Conservation (phyloP, 805 yeast genomes). For the Candida nanaspora region DNA sequence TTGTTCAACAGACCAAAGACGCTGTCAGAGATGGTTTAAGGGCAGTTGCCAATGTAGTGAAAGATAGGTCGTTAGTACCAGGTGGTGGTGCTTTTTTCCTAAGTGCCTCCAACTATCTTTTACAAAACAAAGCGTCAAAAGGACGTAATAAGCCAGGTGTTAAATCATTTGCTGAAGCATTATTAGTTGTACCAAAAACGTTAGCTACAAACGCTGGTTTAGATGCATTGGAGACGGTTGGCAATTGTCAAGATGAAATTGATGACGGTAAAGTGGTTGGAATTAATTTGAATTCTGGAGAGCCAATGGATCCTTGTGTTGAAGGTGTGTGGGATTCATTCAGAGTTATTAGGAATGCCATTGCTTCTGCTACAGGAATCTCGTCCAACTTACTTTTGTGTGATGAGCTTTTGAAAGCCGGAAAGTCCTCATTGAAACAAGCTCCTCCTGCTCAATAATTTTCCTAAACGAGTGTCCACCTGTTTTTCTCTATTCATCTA, state of each 20-base stretch:
- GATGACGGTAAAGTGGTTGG: slow-evolving; percentile 82
- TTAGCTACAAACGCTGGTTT: slow-evolving; percentile 87
- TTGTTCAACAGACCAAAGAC: slow-evolving; percentile 87
- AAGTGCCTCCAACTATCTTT: slow-evolving; percentile 67
- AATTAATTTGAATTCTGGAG: slow-evolving; percentile 84
- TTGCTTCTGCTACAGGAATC: slow-evolving; percentile 88
- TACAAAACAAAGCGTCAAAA: slow-evolving; percentile 50
- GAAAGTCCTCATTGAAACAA: slow-evolving; percentile 83
- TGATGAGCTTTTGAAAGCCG: slow-evolving; percentile 95
- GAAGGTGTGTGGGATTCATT: slow-evolving; percentile 97
- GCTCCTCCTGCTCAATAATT: neutral
- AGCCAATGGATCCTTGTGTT: slow-evolving; percentile 88
- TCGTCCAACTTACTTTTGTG: slow-evolving; percentile 88
- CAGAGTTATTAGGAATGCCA: slow-evolving; percentile 88
- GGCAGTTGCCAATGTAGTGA: slow-evolving; percentile 85
- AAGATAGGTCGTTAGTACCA: slow-evolving; percentile 80
- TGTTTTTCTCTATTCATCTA: too few relatives aligned
- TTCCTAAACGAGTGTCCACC: too few relatives aligned
- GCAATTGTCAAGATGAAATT: slow-evolving; percentile 84
- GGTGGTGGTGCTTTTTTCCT: slow-evolving; percentile 97
- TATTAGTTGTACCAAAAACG: slow-evolving; percentile 88
- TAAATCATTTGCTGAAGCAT: slow-evolving; percentile 88
- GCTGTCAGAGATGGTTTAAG: slow-evolving; percentile 97
- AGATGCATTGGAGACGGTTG: slow-evolving; percentile 84
- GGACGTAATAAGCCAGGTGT: slow-evolving; percentile 89